phyloP scores from a whole-genome alignment of 2,329 filamentous ascomycete genomes.

The Paraphoma sp. region DNA sequence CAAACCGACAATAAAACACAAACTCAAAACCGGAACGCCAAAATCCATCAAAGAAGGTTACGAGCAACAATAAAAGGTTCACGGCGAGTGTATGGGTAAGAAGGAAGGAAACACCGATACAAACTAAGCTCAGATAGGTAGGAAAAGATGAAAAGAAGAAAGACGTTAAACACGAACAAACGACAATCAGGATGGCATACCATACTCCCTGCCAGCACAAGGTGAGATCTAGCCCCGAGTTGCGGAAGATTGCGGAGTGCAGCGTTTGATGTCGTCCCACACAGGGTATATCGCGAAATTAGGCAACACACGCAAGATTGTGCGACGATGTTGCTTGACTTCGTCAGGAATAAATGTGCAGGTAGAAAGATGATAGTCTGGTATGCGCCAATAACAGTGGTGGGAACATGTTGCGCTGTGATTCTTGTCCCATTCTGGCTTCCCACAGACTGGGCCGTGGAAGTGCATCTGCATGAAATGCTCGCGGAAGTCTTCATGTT shows the following conservation, averaged over 20 bases:
- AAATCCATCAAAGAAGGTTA: no score
- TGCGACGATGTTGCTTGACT: conserved; percentile 13
- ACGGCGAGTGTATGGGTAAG: no score
- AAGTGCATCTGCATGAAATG: conserved; percentile 11
- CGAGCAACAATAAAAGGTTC: no score
- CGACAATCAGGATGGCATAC: neutral
- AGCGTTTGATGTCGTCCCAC: conserved; percentile 8
- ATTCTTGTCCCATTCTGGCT: neutral
- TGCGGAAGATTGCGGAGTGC: neutral
- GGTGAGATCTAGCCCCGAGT: no score
- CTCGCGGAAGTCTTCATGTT: conserved; percentile 1
- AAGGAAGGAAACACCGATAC: no score
- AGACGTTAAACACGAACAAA: neutral
- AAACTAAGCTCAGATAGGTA: neutral
- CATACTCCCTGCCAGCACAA: no score
- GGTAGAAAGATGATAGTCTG: neutral
- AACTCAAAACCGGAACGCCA: neutral
- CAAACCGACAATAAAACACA: neutral
- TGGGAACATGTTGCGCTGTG: neutral
- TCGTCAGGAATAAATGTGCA: neutral
- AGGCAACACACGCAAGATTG: conserved; percentile 14
- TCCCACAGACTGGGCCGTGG: neutral
- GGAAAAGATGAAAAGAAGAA: neutral
- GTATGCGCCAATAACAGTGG: neutral
- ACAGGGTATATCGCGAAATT: conserved; percentile 2